These are phyloP conservation scores for Alectoria sarmentosa DNA, from an alignment of 495 filamentous ascomycete genomes.

Conservation along the genomic window DNA sequence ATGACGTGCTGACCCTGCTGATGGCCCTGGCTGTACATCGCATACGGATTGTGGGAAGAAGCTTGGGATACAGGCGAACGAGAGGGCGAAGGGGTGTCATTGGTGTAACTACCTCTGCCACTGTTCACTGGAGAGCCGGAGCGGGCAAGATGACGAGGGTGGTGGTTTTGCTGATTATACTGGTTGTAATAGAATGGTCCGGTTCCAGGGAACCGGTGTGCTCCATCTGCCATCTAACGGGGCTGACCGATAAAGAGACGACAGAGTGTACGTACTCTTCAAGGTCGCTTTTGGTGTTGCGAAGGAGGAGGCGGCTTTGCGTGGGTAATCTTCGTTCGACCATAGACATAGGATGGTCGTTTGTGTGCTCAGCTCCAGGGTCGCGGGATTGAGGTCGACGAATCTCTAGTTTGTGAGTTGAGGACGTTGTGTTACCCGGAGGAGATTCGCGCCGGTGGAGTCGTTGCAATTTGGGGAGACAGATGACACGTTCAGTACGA, in stretches of 20 bases:
- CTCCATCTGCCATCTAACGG: constrained; percentile 80
- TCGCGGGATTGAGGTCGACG: background rate
- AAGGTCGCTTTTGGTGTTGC: constrained; percentile 2
- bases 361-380: background rate
- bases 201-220: constrained; percentile 60
- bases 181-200: constrained; percentile 56
- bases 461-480: background rate
- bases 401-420: background rate
- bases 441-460: background rate
- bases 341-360: constrained; percentile 15
- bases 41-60: constrained; percentile 56
- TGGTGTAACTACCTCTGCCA: constrained; percentile 33
- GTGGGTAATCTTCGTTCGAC: constrained; percentile 13
- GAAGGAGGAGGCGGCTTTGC: constrained; percentile 8
- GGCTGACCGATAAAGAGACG: constrained; percentile 38
- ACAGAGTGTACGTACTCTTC: background rate
- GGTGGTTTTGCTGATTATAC: constrained; percentile 45
- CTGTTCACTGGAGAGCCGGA: constrained; percentile 51
- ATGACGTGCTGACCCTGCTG: constrained; percentile 76
- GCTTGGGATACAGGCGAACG: constrained; percentile 63
- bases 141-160: constrained; percentile 42
- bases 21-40: constrained; percentile 78
- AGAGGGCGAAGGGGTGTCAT: constrained; percentile 62
- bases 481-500: background rate
- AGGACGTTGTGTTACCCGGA: background rate